Base-by-base conservation (phyloP, 768 basidiomycete genomes). In the Cystobasidium onofrii region DNA sequence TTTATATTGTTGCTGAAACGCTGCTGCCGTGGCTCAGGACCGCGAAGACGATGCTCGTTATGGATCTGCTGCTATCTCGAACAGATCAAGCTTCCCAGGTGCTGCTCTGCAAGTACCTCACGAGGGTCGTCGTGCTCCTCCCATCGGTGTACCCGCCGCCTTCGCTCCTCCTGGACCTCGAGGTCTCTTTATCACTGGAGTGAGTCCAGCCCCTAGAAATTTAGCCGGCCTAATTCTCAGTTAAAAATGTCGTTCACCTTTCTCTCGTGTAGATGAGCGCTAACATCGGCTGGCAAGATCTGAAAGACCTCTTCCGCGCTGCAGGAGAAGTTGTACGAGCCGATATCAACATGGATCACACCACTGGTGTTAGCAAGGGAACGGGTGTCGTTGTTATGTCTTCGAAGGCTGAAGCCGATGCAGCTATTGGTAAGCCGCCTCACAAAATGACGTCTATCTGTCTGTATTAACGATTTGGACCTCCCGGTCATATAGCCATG, bases 221-320 rank as follows among this genome's bases (percentile, higher is more conserved):
- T 39, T 6, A 6, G 39, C 7, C 39, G 39, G 7, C 15, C 15
- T 6, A 6, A 15, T 39, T 39, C 39, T 6, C 15, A 39, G 39
- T 15, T 39, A 15, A 39, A n/a, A 6, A 39, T 39, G 39, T 6
- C 15, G 39, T 6, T 39, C 39, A 6, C 39, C 9, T 20, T 31
- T 31, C 0, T 50, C 7, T 18, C 12, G 69, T n/a, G 4, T 76
- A 97, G 94, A 83, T 98, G 33, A 94, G 93, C 1, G 92, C 91
- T 80, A 92, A 94, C 83, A 93, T 92, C n/a, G 92, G 92, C 34
- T 99, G 95, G 95, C 95, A 99, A 81, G 95, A 98, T 80, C 83
- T 98, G 71, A 98, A 98, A 80, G 95, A 98, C 81, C 84, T 98
- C 33, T 97, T 98, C 88, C 88, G 95, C 71, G 87, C 91, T 33